Evolutionary conservation across 768 basidiomycete genomes (phyloP), one percentile per base, ranked within the genome.

Genomic region (Pleurotus sapidus): DNA sequence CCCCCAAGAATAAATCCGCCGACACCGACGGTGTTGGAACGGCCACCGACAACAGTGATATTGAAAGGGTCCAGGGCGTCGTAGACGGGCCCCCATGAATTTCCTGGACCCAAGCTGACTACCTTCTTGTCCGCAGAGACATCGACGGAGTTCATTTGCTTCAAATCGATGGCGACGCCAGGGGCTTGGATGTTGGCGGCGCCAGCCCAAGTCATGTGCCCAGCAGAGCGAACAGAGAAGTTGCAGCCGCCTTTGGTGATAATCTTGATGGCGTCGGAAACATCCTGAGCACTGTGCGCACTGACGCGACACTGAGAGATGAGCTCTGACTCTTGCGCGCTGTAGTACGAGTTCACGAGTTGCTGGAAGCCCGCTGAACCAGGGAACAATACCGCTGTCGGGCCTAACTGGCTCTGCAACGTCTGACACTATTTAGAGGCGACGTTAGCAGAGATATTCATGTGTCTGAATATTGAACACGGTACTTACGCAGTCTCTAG

Each of bases 1-100:
- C 57, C 61, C 27, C 61, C 62, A 14, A 57, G 40, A 17, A 59
- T 56, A 34, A 61, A 61, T 9, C 62, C 61, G 5, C 56, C 59
- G 17, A 62, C 59, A 12, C 58, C 61, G 43, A 61, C 59, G 8
- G 18, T 50, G 24, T 59, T 48, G n/a, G 55, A 49, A 24, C 61
- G 51, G 4, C 61, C 61, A n/a, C 61, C 61, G 14, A 59, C 42
- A 12, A 57, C 56, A n/a, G 43, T 42, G 23, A 60, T 39, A 30
- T 39, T 42, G 34, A 47, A n/a, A 14, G 56, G 49, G 11, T 55
- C 53, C 2, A 62, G 46, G 5, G 30, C 8, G 15, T 62, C 46
- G 45, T 62, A 62, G 9, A 62, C 59, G 23, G 46, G 50, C 1
- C 45, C 51, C 61, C 59, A 60, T 1, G 34, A 46, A 12, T 15